Evolutionary conservation across 2,329 filamentous ascomycete species (phyloP).

Genomic region (Exutisphaerella laricina): DNA sequence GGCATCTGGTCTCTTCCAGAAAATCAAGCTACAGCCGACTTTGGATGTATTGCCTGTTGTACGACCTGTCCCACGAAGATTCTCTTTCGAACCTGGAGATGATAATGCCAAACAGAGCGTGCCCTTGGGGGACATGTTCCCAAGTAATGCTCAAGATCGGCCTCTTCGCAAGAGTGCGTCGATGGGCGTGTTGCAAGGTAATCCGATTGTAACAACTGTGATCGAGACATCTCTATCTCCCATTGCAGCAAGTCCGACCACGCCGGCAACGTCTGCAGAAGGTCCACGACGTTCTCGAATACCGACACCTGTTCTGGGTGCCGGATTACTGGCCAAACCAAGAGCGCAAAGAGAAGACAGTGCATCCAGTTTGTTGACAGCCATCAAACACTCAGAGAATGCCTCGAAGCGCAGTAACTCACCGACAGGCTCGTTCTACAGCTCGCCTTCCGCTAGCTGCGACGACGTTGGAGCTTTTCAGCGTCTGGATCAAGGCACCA

Average conservation of each 20-base stretch:
- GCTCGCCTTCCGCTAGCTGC: slow-evolving; percentile 17
- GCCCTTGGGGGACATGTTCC: background rate
- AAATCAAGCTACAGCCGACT: slow-evolving; percentile 23
- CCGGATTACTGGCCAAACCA: slow-evolving; percentile 28
- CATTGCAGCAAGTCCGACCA: slow-evolving; percentile 23
- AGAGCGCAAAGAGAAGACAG: slow-evolving; percentile 38
- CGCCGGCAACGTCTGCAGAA: slow-evolving; percentile 12
- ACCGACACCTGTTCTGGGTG: slow-evolving; percentile 38
- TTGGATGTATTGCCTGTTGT: slow-evolving; percentile 12
- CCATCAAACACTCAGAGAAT: slow-evolving; percentile 22
- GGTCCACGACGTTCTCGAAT: slow-evolving; percentile 35
- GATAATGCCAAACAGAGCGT: slow-evolving; percentile 26
- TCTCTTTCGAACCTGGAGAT: slow-evolving; percentile 43
- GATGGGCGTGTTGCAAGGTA: slow-evolving; percentile 13
- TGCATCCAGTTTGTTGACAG: slow-evolving; percentile 34
- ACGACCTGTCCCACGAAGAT: slow-evolving; percentile 27
- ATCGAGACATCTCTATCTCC: slow-evolving; percentile 15
- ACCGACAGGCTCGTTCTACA: slow-evolving; percentile 25
- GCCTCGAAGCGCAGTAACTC: slow-evolving; percentile 25
- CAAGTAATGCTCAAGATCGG: slow-evolving; percentile 10
- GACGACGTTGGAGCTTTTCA: slow-evolving; percentile 9
- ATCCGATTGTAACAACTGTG: background rate
- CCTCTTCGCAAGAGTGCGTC: slow-evolving; percentile 26
- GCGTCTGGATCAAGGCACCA: slow-evolving; percentile 1
- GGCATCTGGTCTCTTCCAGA: slow-evolving; percentile 30